phyloP scores from a whole-genome alignment of 192 early-diverging fungal species.

The Backusella circina region DNA sequence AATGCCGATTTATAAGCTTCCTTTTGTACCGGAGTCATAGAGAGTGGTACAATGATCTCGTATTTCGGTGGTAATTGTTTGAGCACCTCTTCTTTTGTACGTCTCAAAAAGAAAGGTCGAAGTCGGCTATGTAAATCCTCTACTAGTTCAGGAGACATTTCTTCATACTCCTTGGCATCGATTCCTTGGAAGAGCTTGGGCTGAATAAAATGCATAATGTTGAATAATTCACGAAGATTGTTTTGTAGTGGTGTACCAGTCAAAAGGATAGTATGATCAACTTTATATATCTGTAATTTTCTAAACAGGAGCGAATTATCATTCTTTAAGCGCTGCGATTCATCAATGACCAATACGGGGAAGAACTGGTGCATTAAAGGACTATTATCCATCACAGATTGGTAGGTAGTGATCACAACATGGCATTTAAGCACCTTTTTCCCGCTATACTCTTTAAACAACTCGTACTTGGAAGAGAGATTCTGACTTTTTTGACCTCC shows the following conservation, averaged over 20 bases:
- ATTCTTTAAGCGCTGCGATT: conserved; percentile 79
- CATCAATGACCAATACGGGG: conserved; percentile 68
- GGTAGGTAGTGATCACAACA: conserved; percentile 65
- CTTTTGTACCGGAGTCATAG: conserved; percentile 65
- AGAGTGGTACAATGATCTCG: conserved; percentile 69
- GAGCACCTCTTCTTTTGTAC: conserved; percentile 62
- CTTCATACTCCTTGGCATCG: conserved; percentile 50
- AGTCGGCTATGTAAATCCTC: conserved; percentile 64
- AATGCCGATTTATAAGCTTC: conserved; percentile 66
- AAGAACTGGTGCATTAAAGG: conserved; percentile 30
- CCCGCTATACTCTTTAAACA: conserved; percentile 27
- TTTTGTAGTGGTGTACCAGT: conserved; percentile 77
- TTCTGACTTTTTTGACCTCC: conserved; percentile 43
- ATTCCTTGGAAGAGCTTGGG: conserved; percentile 55
- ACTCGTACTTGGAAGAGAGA: conserved; percentile 52
- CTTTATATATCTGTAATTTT: conserved; percentile 45
- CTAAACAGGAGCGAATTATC: conserved; percentile 56
- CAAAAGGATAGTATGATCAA: conserved; percentile 54
- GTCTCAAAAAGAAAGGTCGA: conserved; percentile 66
- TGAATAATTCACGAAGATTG: conserved; percentile 69
- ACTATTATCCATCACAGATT: conserved; percentile 36
- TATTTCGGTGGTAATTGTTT: conserved; percentile 58
- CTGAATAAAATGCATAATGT: conserved; percentile 69
- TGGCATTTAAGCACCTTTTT: conserved; percentile 52
- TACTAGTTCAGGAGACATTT: conserved; percentile 49